Evolutionary conservation across 2,329 filamentous ascomycete genomes (phyloP), one percentile per base, ranked within the genome.

Genomic region (Pseudocercospora macadamiae): DNA sequence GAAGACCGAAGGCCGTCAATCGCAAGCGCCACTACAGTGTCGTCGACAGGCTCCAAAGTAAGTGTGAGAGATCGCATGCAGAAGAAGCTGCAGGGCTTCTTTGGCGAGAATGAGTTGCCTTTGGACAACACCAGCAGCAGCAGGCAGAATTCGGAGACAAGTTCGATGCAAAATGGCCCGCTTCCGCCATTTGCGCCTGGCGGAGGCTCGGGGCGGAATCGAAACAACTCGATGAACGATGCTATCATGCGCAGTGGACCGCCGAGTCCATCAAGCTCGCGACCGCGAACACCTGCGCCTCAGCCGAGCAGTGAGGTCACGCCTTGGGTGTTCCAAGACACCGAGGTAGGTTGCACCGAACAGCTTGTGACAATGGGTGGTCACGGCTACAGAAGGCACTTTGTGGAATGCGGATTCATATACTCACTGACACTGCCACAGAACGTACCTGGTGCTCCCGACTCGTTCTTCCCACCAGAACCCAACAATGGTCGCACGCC

Each of bases 41-140:
- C 93, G 75, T 96, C 93, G 71, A 85, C 90, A 65, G 90, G 90
- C 30, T 96, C 93, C 39, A 88, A 87, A 76, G 83, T 86, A 62
- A 87, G 86, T 61, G 82, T 89, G 60, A 86, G 87, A 67, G 86
- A 89, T 52, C 83, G 89, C 57, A 64, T 68, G 54, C 92, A 93
- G 75, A 93, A 93, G 76, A 95, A 93, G 76, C 81, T 96, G 63
- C 90, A 95, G 71, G 90, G 89, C 39, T 93, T 97, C 73, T 96
- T 97, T 76, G 93, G 93, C 47, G 93, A 97, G 54, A 42, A 44
- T 68, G 93, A 96, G 71, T 91, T 90, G 74, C 86, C 86, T 59
- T 39, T 53, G 48, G 54, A 61, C 25, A 82, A 84, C 65, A 89
- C 79, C 53, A 79, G 79, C 51, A 61, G 44, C 32, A 71, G 68